Evolutionary conservation across 176 grass and related monocot species (phyloP), one percentile per base, ranked within the genome.

Genomic region (Thalia dealbata): DNA sequence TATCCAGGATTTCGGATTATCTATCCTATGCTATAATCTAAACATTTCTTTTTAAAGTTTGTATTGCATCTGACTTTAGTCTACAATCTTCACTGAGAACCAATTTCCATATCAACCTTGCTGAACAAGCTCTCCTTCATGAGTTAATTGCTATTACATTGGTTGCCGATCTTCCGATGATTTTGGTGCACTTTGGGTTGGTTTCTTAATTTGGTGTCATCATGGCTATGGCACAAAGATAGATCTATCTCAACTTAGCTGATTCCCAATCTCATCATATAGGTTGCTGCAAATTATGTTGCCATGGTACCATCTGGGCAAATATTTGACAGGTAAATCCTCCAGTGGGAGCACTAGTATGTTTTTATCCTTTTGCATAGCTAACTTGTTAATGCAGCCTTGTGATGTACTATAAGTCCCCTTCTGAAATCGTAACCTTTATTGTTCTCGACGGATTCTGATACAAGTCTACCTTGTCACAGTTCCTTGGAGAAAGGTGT

Each of bases 281-380:
- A 96, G 92, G 93, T 97, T 82, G 93, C 89, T 72, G 93, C 93
- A 79, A 97, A 97, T 30, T 97, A 90, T 78, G 81, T 97, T 65
- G 93, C 93, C 14, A 92, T 97, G 89, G 83, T 97, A 61, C 87
- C 81, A 21, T 80, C 51, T 54, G 89, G 93, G n/a, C 89, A 97
- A 79, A 90, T 97, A 52, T 97, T 97, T 21, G 89, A 92, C 76
- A 97, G 89, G 93, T 97, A 58, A 78, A 14, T 52, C 3, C 12
- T 63, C 7, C 24, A 29, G 29, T 38, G 29, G 25, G 6, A 52
- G 0, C 23, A 52, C 4, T 51, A 6, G 2, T 27, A 51, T 13
- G 21, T 61, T 54, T 78, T 48, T 46, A 19, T 23, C 21, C 21
- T 8, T 58, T 58, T 58, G 54, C 54, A 58, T 30, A 0, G 25